Conservation (phyloP, 139 green algal genomes). For the Chlorella sp. region DNA sequence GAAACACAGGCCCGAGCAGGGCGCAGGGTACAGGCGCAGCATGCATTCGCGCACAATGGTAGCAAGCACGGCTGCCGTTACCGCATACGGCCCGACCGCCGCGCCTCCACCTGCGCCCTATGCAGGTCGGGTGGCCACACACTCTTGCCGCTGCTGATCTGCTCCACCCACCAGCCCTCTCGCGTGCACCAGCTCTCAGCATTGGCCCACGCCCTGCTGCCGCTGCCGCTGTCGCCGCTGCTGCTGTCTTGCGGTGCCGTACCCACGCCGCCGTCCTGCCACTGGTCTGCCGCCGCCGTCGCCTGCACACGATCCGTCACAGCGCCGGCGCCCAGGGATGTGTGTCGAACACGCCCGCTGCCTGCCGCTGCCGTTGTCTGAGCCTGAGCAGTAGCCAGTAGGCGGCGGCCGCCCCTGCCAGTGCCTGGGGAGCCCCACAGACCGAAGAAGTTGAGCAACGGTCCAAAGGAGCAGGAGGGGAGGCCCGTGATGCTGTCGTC, state of each 20-base stretch:
- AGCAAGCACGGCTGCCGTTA: not conserved
- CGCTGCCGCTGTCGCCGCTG: not conserved
- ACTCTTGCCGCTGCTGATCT: not conserved
- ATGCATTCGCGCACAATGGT: too few species aligned
- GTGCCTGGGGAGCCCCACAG: not conserved
- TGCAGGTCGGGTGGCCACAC: not conserved
- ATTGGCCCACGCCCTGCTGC: not conserved
- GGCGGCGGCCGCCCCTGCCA: not conserved
- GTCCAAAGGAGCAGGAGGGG: constrained; percentile 15
- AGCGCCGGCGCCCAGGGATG: too few species aligned
- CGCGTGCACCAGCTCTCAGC: not conserved
- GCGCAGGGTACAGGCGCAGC: too few species aligned
- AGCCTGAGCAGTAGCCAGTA: constrained; percentile 1
- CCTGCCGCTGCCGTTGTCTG: not conserved
- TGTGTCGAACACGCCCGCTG: not conserved
- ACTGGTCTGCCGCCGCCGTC: not conserved
- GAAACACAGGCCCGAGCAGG: too few species aligned
- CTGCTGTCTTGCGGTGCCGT: not conserved
- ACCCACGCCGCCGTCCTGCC: not conserved
- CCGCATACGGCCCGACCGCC: not conserved
- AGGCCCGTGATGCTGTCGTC: not conserved
- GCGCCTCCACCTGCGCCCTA: not conserved
- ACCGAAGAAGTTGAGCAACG: constrained; percentile 32
- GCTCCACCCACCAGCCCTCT: constrained; percentile 22
- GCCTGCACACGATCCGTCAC: not conserved